These are phyloP conservation scores for Westerdykella sp. DNA, from an alignment of 2,329 filamentous ascomycete genomes.

Conservation along the genomic window DNA sequence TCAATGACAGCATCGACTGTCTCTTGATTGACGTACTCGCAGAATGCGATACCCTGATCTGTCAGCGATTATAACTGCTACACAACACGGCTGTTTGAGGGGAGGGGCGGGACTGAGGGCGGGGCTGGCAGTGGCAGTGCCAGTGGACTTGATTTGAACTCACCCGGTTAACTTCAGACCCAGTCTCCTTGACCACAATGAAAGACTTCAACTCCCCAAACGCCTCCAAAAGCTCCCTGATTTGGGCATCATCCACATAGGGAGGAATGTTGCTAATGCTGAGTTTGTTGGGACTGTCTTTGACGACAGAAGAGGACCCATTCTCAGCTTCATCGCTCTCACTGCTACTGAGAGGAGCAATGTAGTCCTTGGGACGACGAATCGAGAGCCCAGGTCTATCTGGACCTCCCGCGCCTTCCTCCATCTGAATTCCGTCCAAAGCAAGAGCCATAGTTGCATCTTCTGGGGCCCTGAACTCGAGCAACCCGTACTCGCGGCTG, in stretches of 20 bases:
- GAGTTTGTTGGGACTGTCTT: conserved; percentile 93
- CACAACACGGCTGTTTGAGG: background rate
- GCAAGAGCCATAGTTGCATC: conserved; percentile 91
- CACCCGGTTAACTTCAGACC: conserved; percentile 81
- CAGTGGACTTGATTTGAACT: conserved; percentile 30
- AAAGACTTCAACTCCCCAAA: conserved; percentile 95
- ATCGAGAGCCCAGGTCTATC: conserved; percentile 61
- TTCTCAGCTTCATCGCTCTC: conserved; percentile 69
- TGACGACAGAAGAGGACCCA: conserved; percentile 70
- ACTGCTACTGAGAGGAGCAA: conserved; percentile 60
- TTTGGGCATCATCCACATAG: conserved; percentile 85
- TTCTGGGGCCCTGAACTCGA: conserved; percentile 82
- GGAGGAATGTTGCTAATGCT: conserved; percentile 82
- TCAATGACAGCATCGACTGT: conserved; percentile 82
- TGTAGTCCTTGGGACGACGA: conserved; percentile 90
- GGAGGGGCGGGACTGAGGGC: background rate
- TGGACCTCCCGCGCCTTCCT: conserved; percentile 49
- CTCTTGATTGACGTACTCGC: conserved; percentile 77
- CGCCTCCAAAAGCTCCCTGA: conserved; percentile 79
- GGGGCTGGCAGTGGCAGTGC: background rate
- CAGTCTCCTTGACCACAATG: conserved; percentile 77
- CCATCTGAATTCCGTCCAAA: conserved; percentile 84
- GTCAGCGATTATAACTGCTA: conserved; percentile 8
- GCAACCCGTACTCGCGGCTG: conserved; percentile 71
- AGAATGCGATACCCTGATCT: conserved; percentile 83